Conservation (phyloP, 306 rosid species). For the Lupinus albus region DNA sequence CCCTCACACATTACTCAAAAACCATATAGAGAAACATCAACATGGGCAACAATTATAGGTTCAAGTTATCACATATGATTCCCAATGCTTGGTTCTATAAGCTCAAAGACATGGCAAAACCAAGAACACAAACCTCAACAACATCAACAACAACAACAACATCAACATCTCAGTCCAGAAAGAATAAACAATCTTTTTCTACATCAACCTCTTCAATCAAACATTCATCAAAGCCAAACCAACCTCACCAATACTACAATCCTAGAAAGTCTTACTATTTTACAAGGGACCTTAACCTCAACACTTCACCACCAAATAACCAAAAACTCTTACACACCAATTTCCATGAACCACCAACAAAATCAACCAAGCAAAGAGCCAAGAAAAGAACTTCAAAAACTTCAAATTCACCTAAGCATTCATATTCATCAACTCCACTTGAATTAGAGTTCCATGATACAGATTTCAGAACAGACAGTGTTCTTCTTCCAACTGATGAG, state of each 20-base stretch:
- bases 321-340: constrained; percentile 31
- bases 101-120: constrained; percentile 65
- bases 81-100: constrained; percentile 94
- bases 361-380: constrained; percentile 57
- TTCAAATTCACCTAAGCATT: constrained; percentile 37
- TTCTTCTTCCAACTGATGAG: constrained; percentile 56
- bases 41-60: constrained; percentile 82
- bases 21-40: background rate
- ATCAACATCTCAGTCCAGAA: constrained; percentile 34
- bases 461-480: constrained; percentile 72
- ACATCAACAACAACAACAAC: too few relatives aligned
- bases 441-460: constrained; percentile 47
- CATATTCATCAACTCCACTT: constrained; percentile 5
- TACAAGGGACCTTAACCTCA: constrained; percentile 57
- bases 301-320: constrained; percentile 41
- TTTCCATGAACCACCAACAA: constrained; percentile 11
- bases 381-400: constrained; percentile 44
- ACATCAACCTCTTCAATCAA: constrained; percentile 40
- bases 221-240: constrained; percentile 45
- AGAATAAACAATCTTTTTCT: constrained; percentile 46
- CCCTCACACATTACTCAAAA: constrained; percentile 21
- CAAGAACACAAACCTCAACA: constrained; percentile 42
- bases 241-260: constrained; percentile 41
- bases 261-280: constrained; percentile 87
- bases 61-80: constrained; percentile 79